phyloP scores from a whole-genome alignment of 768 basidiomycete species.

The Rubroboletus satanas region DNA sequence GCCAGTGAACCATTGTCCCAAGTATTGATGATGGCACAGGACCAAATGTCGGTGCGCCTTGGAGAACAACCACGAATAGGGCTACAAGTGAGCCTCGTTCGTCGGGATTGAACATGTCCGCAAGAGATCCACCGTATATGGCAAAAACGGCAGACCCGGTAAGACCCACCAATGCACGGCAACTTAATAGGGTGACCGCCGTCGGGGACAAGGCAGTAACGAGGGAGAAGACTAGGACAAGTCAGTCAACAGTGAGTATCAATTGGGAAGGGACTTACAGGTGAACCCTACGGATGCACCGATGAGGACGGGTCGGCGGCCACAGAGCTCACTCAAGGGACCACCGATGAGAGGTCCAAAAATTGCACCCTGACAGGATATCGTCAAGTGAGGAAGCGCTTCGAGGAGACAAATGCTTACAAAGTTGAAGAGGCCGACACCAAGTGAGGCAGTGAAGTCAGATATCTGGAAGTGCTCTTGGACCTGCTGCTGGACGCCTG shows the following conservation, averaged over 20 bases:
- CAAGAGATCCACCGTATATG: slow-evolving; percentile 24
- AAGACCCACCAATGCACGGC: slow-evolving; percentile 21
- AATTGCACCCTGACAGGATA: slow-evolving; percentile 11
- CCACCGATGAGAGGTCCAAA: slow-evolving; percentile 23
- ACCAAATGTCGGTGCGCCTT: slow-evolving; percentile 26
- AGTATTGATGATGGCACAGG: slow-evolving; percentile 26
- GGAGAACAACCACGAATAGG: slow-evolving; percentile 23
- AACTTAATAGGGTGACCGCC: slow-evolving; percentile 14
- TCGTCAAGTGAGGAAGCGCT: neutral
- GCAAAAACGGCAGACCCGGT: slow-evolving; percentile 21
- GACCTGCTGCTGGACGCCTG: slow-evolving; percentile 26
- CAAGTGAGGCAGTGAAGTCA: slow-evolving; percentile 13
- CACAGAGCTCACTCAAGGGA: slow-evolving; percentile 24
- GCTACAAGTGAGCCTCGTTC: slow-evolving; percentile 24
- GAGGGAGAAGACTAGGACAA: slow-evolving; percentile 17
- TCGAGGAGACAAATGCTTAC: neutral
- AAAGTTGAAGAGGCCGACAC: slow-evolving; percentile 23
- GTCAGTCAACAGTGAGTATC: neutral
- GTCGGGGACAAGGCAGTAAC: slow-evolving; percentile 18
- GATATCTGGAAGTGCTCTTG: slow-evolving; percentile 21
- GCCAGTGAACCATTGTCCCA: slow-evolving; percentile 20
- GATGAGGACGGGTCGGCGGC: slow-evolving; percentile 21
- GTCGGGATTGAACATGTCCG: slow-evolving; percentile 22
- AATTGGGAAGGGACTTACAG: slow-evolving; percentile 1
- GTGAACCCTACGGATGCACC: slow-evolving; percentile 19